Conservation (phyloP, 2,329 filamentous ascomycete genomes). For the Zasmidium citrigriseum region DNA sequence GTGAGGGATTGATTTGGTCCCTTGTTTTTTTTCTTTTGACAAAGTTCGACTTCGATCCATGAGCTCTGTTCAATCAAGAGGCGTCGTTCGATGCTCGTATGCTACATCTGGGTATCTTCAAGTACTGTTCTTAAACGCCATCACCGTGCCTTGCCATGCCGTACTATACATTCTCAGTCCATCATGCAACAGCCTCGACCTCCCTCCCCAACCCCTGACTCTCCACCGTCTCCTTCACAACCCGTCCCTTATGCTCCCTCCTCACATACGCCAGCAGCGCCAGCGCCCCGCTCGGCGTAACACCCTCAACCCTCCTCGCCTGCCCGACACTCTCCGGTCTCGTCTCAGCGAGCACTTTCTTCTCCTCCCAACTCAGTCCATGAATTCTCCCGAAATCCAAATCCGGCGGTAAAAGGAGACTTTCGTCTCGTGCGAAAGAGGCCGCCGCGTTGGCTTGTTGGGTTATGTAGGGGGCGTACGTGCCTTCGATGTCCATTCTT, state of each 20-base stretch:
- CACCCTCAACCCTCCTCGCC: slow-evolving; percentile 82
- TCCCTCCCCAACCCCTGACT: slow-evolving; percentile 24
- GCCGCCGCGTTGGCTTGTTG: slow-evolving; percentile 68
- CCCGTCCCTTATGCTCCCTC: slow-evolving; percentile 31
- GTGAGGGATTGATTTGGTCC: too few relatives aligned
- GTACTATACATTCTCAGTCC: background rate
- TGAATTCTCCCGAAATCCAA: slow-evolving; percentile 74
- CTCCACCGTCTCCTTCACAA: slow-evolving; percentile 33
- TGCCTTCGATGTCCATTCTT: slow-evolving; percentile 77
- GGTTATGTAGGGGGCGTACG: slow-evolving; percentile 83
- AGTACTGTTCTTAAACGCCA: background rate
- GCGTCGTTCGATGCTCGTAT: too few relatives aligned
- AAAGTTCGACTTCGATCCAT: too few relatives aligned
- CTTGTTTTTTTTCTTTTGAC: too few relatives aligned
- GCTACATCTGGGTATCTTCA: too few relatives aligned
- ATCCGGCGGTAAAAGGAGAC: slow-evolving; percentile 68
- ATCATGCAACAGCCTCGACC: slow-evolving; percentile 26
- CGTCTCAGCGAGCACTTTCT: slow-evolving; percentile 66
- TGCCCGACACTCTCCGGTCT: slow-evolving; percentile 85
- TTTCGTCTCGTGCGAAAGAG: slow-evolving; percentile 75
- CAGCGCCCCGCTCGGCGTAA: slow-evolving; percentile 54
- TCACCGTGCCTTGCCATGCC: background rate
- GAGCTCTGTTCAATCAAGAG: too few relatives aligned
- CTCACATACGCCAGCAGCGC: slow-evolving; percentile 65
- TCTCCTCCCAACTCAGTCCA: slow-evolving; percentile 80